Evolutionary conservation across 345 rosid genomes (phyloP).

Genomic region (Acer negundo): DNA sequence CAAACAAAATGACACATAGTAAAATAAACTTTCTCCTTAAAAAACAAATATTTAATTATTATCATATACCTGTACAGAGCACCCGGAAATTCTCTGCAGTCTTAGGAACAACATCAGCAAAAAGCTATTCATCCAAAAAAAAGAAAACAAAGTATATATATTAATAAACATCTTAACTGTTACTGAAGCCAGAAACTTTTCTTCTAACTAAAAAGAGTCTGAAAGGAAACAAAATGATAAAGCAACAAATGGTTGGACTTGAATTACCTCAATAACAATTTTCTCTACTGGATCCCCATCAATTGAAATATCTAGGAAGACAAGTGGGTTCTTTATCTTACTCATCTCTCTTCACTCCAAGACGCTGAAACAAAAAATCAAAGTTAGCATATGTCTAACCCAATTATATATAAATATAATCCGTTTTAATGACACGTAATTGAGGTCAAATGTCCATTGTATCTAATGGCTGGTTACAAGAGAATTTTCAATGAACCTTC

Average conservation of each 20-base stretch:
- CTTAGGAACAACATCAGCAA: slow-evolving; percentile 84
- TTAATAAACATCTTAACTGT: not conserved
- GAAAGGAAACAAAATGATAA: not conserved
- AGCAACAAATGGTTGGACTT: not conserved
- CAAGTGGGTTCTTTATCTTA: slow-evolving; percentile 76
- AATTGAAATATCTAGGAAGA: slow-evolving; percentile 75
- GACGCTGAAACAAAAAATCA: slow-evolving; percentile 13
- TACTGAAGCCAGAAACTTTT: slow-evolving; percentile 2
- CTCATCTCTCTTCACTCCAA: slow-evolving; percentile 48
- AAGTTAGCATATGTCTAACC: slow-evolving; percentile 1
- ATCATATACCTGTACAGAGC: slow-evolving; percentile 79
- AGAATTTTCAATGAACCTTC: not conserved
- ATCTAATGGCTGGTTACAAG: not conserved
- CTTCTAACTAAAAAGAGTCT: not conserved
- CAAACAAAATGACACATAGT: not conserved
- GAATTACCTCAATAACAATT: slow-evolving; percentile 78
- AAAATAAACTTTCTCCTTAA: not conserved
- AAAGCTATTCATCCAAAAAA: slow-evolving; percentile 60
- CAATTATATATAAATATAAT: not conserved
- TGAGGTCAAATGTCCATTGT: not conserved
- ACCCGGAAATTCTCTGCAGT: slow-evolving; percentile 96
- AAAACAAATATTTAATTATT: slow-evolving; percentile 1
- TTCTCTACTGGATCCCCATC: slow-evolving; percentile 69
- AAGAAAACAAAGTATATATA: slow-evolving; percentile 6
- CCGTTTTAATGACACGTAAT: not conserved